A percentile compares a stretch with the other conserved stretches of the same genome.
Conservation (phyloP, 257 asterid species). For the Lycium ferocissimum region DNA sequence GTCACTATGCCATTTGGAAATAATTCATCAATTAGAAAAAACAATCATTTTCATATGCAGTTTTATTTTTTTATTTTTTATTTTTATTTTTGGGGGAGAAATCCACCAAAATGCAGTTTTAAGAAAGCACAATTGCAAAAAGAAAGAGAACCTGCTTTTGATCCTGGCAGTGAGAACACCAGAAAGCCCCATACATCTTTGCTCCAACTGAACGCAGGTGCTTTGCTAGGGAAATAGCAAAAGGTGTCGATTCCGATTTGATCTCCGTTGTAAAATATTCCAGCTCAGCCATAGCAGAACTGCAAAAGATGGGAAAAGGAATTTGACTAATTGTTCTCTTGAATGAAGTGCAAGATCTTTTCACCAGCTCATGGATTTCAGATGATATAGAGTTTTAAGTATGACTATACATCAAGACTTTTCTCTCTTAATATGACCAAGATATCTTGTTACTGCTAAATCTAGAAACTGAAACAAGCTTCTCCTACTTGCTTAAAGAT, state of each 20-base stretch:
- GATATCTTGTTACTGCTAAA: constrained; percentile 1
- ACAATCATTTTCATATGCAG: neutral
- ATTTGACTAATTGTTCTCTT: neutral
- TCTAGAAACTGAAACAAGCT: constrained; percentile 15
- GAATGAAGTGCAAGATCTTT: neutral
- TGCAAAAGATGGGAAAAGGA: constrained; percentile 41
- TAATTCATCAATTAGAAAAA: constrained; percentile 7
- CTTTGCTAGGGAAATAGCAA: constrained; percentile 82
- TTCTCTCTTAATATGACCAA: constrained; percentile 15
- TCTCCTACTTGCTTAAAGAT: neutral
- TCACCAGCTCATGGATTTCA: constrained; percentile 14
- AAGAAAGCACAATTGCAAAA: constrained; percentile 26
- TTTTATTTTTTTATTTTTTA: neutral
- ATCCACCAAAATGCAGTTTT: constrained; percentile 20
- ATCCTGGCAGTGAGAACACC: constrained; percentile 91
- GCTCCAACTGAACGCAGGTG: constrained; percentile 84
- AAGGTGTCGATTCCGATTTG: constrained; percentile 71
- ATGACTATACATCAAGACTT: neutral
- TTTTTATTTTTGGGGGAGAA: too few species aligned
- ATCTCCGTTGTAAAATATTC: constrained; percentile 68
- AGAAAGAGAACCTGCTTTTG: constrained; percentile 76
- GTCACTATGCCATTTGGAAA: neutral
- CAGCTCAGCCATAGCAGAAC: constrained; percentile 57
- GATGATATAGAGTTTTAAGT: neutral
- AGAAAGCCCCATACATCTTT: constrained; percentile 88